Base-by-base conservation (phyloP, 2,329 filamentous ascomycete genomes). In the Colletotrichum sp. region DNA sequence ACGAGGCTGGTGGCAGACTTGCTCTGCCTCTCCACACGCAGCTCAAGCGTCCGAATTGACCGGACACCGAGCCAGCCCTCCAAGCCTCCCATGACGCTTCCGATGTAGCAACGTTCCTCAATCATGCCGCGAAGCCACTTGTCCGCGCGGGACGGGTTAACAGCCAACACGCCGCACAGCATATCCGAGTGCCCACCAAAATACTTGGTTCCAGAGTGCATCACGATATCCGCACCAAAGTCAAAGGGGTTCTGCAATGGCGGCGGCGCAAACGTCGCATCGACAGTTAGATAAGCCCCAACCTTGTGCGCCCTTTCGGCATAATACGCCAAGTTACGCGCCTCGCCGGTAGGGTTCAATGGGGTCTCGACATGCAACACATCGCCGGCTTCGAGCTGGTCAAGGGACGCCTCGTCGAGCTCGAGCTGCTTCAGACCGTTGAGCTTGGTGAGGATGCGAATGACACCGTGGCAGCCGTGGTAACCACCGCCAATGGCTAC, bases 131-230 rank as follows among this genome's bases (percentile, higher is more conserved):
- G 82, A n/a, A 92, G 84, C 93, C 93, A 95, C 67, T 89, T 80
- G 63, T 86, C 86, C 28, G 81, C 83, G 79, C 85, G 85, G 49
- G 84, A 84, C 18, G 90, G 90, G 67, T 90, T 87, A 8, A 96
- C 90, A 0, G 92, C 91, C 32, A 99, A 86, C 21, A 98, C 93
- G 26, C 97, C 97, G 82, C 95, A 98, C 8, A 99, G 91, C 90
- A 99, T 90, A 85, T 99, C 97, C 79, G 94, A 96, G 86, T 99
- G 97, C 0, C 97, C 97, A 24, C 97, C 97, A 79, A 99, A 92
- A 85, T 99, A 99, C 89, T 99, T 99, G 21, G 96, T 98, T 5
- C 96, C 97, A 68, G 91, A 94, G 86, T 99, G 97, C 95, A 99
- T 94, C 39, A 98, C 91, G 1, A 96, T 85, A 85, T 99, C 96